A percentile compares a stretch with the other conserved stretches of the same genome.
Conservation (phyloP, 768 basidiomycete species). For the Trametes coccinea region DNA sequence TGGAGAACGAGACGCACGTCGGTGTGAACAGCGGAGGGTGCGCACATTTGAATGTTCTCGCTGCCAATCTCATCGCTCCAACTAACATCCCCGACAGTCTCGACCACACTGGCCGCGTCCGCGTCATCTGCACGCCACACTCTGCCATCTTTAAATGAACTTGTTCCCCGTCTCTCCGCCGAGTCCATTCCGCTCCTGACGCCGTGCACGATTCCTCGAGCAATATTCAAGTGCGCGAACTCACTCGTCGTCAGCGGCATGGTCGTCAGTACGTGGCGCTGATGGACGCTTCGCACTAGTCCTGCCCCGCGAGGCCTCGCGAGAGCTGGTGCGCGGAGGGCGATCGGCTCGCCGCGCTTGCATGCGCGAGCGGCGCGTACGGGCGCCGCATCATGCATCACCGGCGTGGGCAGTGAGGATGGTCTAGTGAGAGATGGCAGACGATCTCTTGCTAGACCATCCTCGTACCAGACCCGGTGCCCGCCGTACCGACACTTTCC, state of each 20-base stretch:
- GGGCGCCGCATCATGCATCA: constrained; percentile 66
- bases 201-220: constrained; percentile 37
- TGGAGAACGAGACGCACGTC: constrained; percentile 84
- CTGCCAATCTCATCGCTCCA: background rate
- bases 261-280: constrained; percentile 45
- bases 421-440: too few relatives aligned
- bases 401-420: constrained; percentile 61
- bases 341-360: constrained; percentile 64
- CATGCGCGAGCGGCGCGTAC: constrained; percentile 69
- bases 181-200: constrained; percentile 64
- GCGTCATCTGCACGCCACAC: constrained; percentile 65
- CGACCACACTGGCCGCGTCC: constrained; percentile 82
- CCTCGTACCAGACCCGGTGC: too few relatives aligned
- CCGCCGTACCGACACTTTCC: too few relatives aligned
- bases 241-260: constrained; percentile 84
- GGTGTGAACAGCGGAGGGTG: constrained; percentile 83
- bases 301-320: constrained; percentile 59
- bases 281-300: constrained; percentile 79
- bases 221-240: constrained; percentile 78
- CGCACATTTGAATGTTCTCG: constrained; percentile 18
- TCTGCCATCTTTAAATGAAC: constrained; percentile 71
- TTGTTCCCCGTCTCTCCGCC: constrained; percentile 78
- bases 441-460: too few relatives aligned
- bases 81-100: constrained; percentile 48
- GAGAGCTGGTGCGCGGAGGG: constrained; percentile 84